Base-by-base conservation (phyloP, 495 filamentous ascomycete genomes). In the Penicillium coffeae region DNA sequence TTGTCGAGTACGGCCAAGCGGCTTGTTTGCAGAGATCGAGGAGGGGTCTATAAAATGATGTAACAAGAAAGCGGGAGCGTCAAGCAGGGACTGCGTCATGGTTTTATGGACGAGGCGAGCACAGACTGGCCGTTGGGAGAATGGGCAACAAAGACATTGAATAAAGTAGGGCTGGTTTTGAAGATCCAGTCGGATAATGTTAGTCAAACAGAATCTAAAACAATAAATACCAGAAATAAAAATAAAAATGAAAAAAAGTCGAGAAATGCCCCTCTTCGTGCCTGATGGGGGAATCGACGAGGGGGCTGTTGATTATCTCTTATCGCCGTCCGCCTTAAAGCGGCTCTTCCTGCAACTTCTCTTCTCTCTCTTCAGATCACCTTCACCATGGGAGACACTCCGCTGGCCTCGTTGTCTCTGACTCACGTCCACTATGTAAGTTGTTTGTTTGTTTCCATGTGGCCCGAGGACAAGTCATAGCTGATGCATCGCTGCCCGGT, bases 361-460 rank as follows among this genome's bases (percentile, higher is more conserved):
- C 10, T n/a, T 40, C 0, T 25, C n/a, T 3, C 12, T 19, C 33
- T 16, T 20, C 41, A 14, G 10, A 30, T 5, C 12, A 44, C 21
- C 21, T 8, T 19, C 48, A 43, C 21, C 36, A 86, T 88, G 83
- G 78, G 78, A 40, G 79, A 89, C 53, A 71, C 80, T 19, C 83
- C 88, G 2, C 72, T 97, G 20, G 89, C 92, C 21, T 97, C 93
- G 14, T 78, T 96, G 42, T 95, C 89, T 44, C 72, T 96, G 41
- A 97, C 94, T 10, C 92, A 97, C 68, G 90, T 98, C 47, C 88
- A 94, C 74, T 98, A 98, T 74, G 91, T 95, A 69, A 51, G 78
- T 60, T n/a, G n/a, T n/a, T n/a, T n/a, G n/a, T 12, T 30, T 4
- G 10, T 30, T 30, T 19, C 16, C 43, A 16, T 10, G 1, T 10